Percentiles rank a stretch among this genome's conserved stretches.
These are phyloP conservation scores for Clonostachys byssicola DNA, from an alignment of 2,329 filamentous ascomycete genomes.

Conservation along the genomic window DNA sequence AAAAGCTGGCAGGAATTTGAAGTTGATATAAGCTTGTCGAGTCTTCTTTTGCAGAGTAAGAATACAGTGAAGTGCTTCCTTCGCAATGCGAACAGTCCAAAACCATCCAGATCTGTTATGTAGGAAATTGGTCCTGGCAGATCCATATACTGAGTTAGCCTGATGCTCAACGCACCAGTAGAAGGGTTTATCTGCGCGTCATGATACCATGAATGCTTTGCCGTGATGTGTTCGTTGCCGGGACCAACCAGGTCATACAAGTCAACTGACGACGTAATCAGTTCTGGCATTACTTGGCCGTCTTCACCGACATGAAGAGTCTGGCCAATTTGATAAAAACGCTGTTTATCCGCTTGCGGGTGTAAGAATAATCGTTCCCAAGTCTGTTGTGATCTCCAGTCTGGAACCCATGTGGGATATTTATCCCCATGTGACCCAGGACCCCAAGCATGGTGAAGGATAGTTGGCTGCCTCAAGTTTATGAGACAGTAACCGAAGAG, in stretches of 20 bases:
- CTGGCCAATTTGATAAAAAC: not conserved
- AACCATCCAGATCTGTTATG: not conserved
- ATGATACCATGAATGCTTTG: not conserved
- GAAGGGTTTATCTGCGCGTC: not conserved
- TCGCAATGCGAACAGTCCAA: not conserved
- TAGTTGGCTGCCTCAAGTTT: not conserved
- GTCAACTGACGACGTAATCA: not conserved
- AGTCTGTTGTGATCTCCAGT: not conserved
- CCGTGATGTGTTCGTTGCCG: not conserved
- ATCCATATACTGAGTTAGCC: not conserved
- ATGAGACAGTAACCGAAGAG: not conserved
- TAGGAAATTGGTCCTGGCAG: not conserved
- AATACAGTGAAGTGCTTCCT: not conserved
- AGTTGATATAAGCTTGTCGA: not conserved
- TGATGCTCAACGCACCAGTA: not conserved
- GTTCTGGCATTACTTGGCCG: not conserved
- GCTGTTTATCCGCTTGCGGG: no score
- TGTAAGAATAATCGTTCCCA: not conserved
- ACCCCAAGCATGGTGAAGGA: not conserved
- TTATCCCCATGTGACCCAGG: no score
- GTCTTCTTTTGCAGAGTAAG: no score
- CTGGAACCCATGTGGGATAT: not conserved
- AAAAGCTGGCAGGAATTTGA: not conserved
- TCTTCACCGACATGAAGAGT: not conserved
- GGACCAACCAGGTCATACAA: not conserved